Percentiles rank a stretch among this genome's conserved stretches.
phyloP scores from a whole-genome alignment of 805 yeast species.

The Naumovozyma baii region DNA sequence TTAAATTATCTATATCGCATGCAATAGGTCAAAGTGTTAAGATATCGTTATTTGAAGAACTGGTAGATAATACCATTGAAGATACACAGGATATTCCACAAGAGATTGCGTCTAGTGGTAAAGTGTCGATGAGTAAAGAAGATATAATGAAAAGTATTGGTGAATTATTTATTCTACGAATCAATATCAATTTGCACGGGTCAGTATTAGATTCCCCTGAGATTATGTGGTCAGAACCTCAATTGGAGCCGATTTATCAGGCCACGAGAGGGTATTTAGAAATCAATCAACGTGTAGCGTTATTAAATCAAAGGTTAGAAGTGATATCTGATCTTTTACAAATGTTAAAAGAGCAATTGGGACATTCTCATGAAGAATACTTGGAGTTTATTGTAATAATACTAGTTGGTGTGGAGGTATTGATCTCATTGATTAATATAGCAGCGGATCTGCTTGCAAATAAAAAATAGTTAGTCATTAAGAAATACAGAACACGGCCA shows the following conservation, averaged over 20 bases:
- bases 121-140: conserved; percentile 86
- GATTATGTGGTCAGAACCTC: conserved; percentile 98
- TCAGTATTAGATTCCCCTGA: conserved; percentile 93
- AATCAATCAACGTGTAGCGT: conserved; percentile 84
- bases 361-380: conserved; percentile 89
- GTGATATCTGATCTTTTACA: conserved; percentile 88
- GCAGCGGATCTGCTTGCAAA: conserved; percentile 45
- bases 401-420: conserved; percentile 82
- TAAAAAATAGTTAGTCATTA: too few species aligned
- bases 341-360: conserved; percentile 94
- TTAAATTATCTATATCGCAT: conserved; percentile 86
- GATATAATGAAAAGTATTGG: conserved; percentile 97
- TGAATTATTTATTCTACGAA: conserved; percentile 79
- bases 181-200: conserved; percentile 74
- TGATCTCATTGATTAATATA: conserved; percentile 79
- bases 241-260: conserved; percentile 92
- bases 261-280: conserved; percentile 94
- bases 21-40: conserved; percentile 94
- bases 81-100: conserved; percentile 96
- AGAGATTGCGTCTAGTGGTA: conserved; percentile 89
- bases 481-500: too few species aligned
- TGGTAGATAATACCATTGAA: conserved; percentile 93
- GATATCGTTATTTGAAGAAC: conserved; percentile 88
- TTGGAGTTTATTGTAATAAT: conserved; percentile 85
- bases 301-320: conserved; percentile 84